Evolutionary conservation across 805 yeast genomes (phyloP), one percentile per base, ranked within the genome.

Genomic region (Yamadazyma kitorensis): DNA sequence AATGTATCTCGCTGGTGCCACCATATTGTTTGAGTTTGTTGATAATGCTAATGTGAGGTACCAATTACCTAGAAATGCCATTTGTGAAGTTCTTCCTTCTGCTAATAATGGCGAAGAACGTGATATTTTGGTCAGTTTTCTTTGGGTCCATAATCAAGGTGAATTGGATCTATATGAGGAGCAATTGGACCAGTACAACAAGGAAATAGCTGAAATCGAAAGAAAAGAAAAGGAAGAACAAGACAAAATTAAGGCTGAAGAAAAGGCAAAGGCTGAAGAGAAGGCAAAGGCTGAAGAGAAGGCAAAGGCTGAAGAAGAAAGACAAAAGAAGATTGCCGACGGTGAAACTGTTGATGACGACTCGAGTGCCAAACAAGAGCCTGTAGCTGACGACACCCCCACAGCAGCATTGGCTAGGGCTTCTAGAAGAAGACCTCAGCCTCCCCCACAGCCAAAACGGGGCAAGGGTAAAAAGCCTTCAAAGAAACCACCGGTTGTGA

Each of bases 31-130:
- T 55, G 98, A 93, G 56, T 91, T 80, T 60, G 72, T 73, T 17
- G 98, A 93, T 48, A 81, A 80, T 52, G 76, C 93, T 0, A 72
- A 80, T 29, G 80, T 80, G 6, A 71, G 98, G 38, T 91, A 74
- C 49, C 61, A 73, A 38, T 52, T 91, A 0, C 97, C 98, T 0
- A 80, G 80, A 44, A 76, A 86, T 42, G 74, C 94, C 1, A 72
- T 91, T 3, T 64, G 83, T 39, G 97, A 89, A 58, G 64, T 74
- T 1, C 27, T 55, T 10, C 61, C 65, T 1, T 49, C 39, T 34
- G 54, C 24, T 51, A 49, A 26, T 45, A 51, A 39, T 48, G 57
- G 33, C 8, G 48, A 55, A 3, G 53, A 50, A 29, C 45, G 64
- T 11, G 78, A 76, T 36, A 47, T 75, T 3, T 41, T 76, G 15